Evolutionary conservation across 2,329 filamentous ascomycete species (phyloP).

Genomic region (Malbranchea zuffiana): DNA sequence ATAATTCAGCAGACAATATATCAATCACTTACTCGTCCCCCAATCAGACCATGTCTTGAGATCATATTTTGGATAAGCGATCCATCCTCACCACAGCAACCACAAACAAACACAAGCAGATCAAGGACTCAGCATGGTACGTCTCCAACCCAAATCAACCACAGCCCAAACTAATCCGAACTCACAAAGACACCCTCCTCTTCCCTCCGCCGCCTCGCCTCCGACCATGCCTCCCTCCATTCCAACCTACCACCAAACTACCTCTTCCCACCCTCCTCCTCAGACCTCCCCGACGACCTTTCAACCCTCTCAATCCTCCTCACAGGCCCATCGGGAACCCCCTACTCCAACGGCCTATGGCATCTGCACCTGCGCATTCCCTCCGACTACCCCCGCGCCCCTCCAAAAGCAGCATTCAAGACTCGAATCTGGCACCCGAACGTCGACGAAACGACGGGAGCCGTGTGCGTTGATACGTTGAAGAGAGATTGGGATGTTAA

Average conservation of each 20-base stretch:
- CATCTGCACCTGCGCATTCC: constrained; percentile 50
- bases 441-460: constrained; percentile 51
- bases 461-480: constrained; percentile 53
- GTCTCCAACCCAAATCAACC: no score
- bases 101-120: no score
- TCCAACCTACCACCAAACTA: constrained; percentile 50
- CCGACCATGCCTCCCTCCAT: constrained; percentile 49
- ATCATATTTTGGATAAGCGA: no score
- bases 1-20: no score
- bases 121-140: no score
- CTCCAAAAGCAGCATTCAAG: constrained; percentile 47
- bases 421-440: constrained; percentile 56
- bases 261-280: constrained; percentile 41
- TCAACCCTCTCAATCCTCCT: constrained; percentile 48
- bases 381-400: constrained; percentile 41
- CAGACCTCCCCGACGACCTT: constrained; percentile 40
- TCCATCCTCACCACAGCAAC: no score
- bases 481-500: constrained; percentile 52
- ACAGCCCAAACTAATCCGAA: no score
- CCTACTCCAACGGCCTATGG: constrained; percentile 50
- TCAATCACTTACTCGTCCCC: no score
- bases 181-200: no score
- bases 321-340: constrained; percentile 49
- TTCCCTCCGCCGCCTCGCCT: constrained; percentile 46
- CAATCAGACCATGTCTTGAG: no score